A percentile compares a stretch with the other conserved stretches of the same genome.
Conservation (phyloP, 2,329 filamentous ascomycete genomes). For the Paraphaeosphaeria sporulosa region DNA sequence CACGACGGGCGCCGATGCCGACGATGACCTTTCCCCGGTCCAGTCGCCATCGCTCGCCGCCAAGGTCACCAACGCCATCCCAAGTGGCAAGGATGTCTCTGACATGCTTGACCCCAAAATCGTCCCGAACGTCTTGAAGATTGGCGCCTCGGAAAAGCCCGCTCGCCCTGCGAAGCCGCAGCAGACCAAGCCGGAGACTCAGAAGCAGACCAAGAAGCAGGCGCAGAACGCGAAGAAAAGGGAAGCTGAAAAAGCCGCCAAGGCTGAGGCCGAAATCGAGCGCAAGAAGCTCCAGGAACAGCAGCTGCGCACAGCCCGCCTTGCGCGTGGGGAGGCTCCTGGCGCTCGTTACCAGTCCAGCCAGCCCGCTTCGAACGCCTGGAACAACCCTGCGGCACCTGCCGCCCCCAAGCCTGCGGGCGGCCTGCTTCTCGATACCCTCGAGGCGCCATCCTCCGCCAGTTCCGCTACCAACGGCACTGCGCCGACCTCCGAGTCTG, state of each 20-base stretch:
- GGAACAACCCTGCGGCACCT: conserved; percentile 52
- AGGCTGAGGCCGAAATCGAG: conserved; percentile 79
- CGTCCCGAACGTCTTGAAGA: conserved; percentile 77
- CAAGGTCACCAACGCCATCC: conserved; percentile 47
- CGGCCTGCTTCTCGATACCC: conserved; percentile 58
- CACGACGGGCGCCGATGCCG: conserved; percentile 75
- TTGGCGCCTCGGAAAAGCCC: conserved; percentile 72
- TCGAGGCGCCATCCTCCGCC: conserved; percentile 54
- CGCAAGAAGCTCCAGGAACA: conserved; percentile 80
- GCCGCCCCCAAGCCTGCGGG: conserved; percentile 30
- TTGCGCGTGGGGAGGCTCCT: conserved; percentile 81
- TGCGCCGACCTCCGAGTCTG: conserved; percentile 46
- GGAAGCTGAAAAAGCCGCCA: conserved; percentile 77
- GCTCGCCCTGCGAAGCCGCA: conserved; percentile 68
- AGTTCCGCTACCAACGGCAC: conserved; percentile 52
- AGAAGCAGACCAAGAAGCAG: conserved; percentile 90
- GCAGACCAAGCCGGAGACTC: conserved; percentile 60
- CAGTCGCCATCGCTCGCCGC: conserved; percentile 68
- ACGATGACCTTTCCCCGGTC: conserved; percentile 78
- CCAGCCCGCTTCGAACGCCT: conserved; percentile 60
- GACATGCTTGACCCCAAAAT: conserved; percentile 87
- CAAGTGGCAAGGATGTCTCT: conserved; percentile 73
- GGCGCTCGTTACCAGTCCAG: conserved; percentile 73
- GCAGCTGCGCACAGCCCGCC: conserved; percentile 81
- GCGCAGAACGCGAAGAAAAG: conserved; percentile 90